phyloP scores from a whole-genome alignment of 768 basidiomycete genomes.

The Suillus occidentalis region DNA sequence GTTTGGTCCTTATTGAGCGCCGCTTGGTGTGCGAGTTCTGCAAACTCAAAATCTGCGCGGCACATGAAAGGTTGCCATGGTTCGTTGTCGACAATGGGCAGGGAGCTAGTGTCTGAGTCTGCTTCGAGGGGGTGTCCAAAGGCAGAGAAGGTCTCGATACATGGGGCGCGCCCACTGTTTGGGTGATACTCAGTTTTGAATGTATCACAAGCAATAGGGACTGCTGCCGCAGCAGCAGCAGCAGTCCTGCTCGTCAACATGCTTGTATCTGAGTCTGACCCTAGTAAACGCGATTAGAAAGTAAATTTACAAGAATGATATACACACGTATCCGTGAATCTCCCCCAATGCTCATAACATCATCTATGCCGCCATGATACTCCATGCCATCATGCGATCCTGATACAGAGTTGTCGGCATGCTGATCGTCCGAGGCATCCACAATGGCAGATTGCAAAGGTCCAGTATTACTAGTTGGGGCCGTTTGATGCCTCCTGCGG shows the following conservation, averaged over 20 bases:
- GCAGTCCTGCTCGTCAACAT: neutral
- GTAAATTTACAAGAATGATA: neutral
- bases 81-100: neutral
- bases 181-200: conserved; percentile 13
- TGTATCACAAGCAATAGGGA: neutral
- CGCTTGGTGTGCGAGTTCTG: conserved; percentile 8
- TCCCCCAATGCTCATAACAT: neutral
- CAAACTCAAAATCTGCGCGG: conserved; percentile 12
- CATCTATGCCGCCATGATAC: neutral
- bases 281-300: neutral
- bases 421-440: neutral
- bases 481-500: neutral
- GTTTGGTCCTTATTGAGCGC: conserved; percentile 9
- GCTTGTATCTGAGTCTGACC: neutral
- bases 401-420: neutral
- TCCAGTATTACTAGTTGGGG: neutral
- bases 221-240: neutral
- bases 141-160: conserved; percentile 3
- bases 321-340: neutral
- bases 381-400: neutral
- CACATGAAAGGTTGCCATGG: conserved; percentile 11
- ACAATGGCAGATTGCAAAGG: neutral
- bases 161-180: neutral
- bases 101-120: neutral
- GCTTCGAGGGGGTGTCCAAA: neutral